phyloP scores from a whole-genome alignment of 176 grass and related monocot species.

The Carex littledalei region DNA sequence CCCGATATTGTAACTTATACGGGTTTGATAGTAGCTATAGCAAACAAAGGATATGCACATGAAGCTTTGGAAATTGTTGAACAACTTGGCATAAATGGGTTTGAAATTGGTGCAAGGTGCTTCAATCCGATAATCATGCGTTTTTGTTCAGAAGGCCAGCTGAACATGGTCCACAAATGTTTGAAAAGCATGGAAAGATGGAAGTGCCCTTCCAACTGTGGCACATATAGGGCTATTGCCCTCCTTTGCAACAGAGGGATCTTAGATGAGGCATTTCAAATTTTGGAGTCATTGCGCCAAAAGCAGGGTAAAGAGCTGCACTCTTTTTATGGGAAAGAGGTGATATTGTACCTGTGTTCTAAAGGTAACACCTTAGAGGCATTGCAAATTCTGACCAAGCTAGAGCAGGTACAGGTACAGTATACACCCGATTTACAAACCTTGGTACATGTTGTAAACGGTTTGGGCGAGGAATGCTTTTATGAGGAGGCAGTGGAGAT shows the following conservation, averaged over 20 bases:
- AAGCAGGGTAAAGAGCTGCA: neutral
- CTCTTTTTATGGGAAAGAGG: neutral
- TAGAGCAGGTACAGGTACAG: neutral
- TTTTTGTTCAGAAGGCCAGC: neutral
- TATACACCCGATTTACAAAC: neutral
- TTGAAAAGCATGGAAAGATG: constrained; percentile 4
- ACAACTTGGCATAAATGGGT: neutral
- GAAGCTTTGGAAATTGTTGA: constrained; percentile 10
- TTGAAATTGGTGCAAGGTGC: neutral
- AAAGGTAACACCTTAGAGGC: neutral
- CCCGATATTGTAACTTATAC: constrained; percentile 4
- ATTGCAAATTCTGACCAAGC: constrained; percentile 13
- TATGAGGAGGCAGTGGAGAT: constrained; percentile 19
- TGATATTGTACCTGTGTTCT: neutral
- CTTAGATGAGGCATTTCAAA: neutral
- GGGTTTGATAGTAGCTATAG: neutral
- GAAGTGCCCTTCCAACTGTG: neutral
- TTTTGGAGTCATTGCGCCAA: constrained; percentile 2
- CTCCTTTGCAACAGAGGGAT: neutral
- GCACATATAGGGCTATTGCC: neutral
- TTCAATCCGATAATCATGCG: constrained; percentile 8
- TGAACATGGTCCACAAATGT: constrained; percentile 14
- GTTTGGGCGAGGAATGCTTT: constrained; percentile 9
- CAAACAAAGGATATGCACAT: neutral
- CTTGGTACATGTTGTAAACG: neutral